phyloP scores from a whole-genome alignment of 805 yeast genomes.

The Ogataea neopini region DNA sequence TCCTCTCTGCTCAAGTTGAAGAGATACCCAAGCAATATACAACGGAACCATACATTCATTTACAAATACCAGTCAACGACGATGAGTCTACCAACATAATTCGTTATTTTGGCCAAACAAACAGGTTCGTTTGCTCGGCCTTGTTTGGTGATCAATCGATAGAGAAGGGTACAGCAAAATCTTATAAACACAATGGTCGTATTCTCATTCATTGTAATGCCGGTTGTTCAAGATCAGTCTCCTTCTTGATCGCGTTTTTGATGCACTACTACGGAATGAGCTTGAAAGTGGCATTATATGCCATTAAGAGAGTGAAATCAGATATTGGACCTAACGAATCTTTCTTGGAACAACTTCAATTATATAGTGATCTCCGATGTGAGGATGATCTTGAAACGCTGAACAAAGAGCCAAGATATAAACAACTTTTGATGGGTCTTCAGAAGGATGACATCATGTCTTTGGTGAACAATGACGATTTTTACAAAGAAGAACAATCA shows the following conservation, averaged over 20 bases:
- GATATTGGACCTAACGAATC: constrained; percentile 70
- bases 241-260: constrained; percentile 47
- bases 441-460: constrained; percentile 26
- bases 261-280: constrained; percentile 56
- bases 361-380: constrained; percentile 51
- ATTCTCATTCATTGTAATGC: constrained; percentile 54
- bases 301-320: constrained; percentile 65
- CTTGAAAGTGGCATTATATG: constrained; percentile 66
- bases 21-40: constrained; percentile 54
- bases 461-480: constrained; percentile 18
- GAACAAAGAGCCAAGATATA: constrained; percentile 34
- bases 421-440: constrained; percentile 41
- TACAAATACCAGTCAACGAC: constrained; percentile 74
- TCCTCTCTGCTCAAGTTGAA: constrained; percentile 70
- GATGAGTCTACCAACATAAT: constrained; percentile 66
- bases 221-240: constrained; percentile 51
- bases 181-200: constrained; percentile 43
- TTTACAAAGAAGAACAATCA: constrained; percentile 11
- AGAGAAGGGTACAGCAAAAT: constrained; percentile 19
- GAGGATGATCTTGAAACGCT: constrained; percentile 38
- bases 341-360: constrained; percentile 68
- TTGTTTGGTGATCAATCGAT: constrained; percentile 45
- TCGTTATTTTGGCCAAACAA: constrained; percentile 58
- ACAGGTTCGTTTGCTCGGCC: constrained; percentile 66
- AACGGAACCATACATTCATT: constrained; percentile 46